A percentile compares a stretch with the other conserved stretches of the same genome.
Conservation (phyloP, 371 early-diverging fungal species). For the Mucor irregularis region DNA sequence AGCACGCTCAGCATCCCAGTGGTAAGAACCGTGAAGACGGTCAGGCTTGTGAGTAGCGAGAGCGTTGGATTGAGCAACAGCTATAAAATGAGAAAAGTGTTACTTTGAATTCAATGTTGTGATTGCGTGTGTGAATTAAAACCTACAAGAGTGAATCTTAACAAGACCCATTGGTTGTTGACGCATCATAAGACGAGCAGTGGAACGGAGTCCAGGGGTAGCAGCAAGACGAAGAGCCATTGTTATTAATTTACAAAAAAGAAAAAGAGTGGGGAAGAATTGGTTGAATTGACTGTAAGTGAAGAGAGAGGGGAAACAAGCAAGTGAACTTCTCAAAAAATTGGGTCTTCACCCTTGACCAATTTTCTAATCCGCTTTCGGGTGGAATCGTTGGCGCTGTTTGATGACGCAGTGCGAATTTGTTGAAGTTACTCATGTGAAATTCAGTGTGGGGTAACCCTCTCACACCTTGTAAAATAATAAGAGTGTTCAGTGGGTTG, state of each 20-base stretch:
- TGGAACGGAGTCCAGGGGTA: conserved; percentile 42
- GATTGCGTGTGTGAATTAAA: not conserved
- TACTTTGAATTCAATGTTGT: not conserved
- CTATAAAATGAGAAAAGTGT: conserved; percentile 9
- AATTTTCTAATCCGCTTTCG: conserved; percentile 6
- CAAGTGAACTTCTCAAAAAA: conserved; percentile 1
- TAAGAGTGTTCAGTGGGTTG: too few relatives aligned
- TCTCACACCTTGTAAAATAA: too few relatives aligned
- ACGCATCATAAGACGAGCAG: conserved; percentile 36
- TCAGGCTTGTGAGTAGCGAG: conserved; percentile 38
- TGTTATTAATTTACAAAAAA: conserved; percentile 2
- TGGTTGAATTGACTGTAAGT: conserved; percentile 14
- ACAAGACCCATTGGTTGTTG: conserved; percentile 54
- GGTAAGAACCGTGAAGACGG: conserved; percentile 55
- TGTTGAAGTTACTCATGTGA: conserved; percentile 1
- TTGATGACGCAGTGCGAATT: conserved; percentile 16
- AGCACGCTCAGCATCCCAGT: conserved; percentile 92
- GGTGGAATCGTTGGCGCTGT: not conserved
- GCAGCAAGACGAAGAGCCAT: conserved; percentile 48
- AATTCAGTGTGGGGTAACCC: too few relatives aligned
- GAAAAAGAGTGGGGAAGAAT: conserved; percentile 24
- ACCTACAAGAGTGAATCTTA: conserved; percentile 53
- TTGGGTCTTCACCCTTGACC: conserved; percentile 15
- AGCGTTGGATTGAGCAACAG: conserved; percentile 28
- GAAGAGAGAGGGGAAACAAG: not conserved